Base-by-base conservation (phyloP, 1,284 basidiomycete genomes). In the Austroboletus niveus region DNA sequence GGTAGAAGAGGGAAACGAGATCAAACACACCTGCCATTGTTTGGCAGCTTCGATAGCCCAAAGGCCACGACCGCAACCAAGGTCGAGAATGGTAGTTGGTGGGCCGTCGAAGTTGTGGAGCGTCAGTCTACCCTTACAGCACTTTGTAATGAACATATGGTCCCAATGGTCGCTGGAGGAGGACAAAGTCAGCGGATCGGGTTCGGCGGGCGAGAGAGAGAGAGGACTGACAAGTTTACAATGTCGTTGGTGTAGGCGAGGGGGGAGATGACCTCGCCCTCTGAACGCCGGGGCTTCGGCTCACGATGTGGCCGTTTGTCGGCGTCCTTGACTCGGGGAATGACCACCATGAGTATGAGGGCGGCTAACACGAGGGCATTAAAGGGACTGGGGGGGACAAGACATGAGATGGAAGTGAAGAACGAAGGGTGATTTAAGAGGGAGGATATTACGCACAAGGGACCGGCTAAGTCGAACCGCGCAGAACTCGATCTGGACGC, bases 41-140 rank as follows among this genome's bases (percentile, higher is more conserved):
- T 75, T 80, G 3, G 82, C 85, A 8, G 84, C 84, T 52, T 84
- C 79, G 39, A 89, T 74, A 10, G 77, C 76, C 87, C 87, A 89
- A 48, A 82, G 78, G 0, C 92, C 92, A 51, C 81, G 82, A 5
- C 92, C 92, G 62, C 89, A 92, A 0, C 92, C 92, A 24, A 94
- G 71, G 62, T 89, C 87, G 9, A 91, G 77, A 0, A 87, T 74
- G 6, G 72, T 69, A 1, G 60, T 44, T 0, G 87, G 87, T 15
- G 80, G 77, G 1, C 60, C 62, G 5, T 75, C 69, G 45, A 84
- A 81, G 41, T 75, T 69, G 58, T 82, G 75, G 53, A 84, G 72
- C 1, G 85, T 81, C 38, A 85, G 57, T 15, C 72, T 63, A 29
- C 8, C 29, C 40, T 62, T 70, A 54, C 78, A 76, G 47, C 74